Percentiles rank a stretch among this genome's conserved stretches.
These are phyloP conservation scores for Kwoniella sp. DNA, from an alignment of 768 basidiomycete species.

Conservation along the genomic window DNA sequence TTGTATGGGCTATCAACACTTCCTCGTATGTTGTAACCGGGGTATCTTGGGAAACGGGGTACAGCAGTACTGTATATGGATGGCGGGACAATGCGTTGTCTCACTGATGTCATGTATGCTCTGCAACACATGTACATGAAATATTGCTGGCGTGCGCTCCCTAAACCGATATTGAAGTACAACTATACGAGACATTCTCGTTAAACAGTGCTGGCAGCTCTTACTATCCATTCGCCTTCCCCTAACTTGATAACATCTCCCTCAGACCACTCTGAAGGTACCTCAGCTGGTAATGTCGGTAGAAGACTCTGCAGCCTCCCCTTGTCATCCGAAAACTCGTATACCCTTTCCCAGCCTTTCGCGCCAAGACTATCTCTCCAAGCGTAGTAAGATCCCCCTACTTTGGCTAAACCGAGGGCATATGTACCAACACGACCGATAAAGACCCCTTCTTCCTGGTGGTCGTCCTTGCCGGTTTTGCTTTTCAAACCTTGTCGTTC, in stretches of 20 bases:
- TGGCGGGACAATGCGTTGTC: too few relatives aligned
- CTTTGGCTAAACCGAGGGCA: conserved; percentile 21
- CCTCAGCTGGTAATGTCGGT: conserved; percentile 7
- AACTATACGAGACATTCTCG: too few relatives aligned
- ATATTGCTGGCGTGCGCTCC: too few relatives aligned
- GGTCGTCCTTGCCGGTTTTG: not conserved
- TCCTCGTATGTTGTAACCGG: too few relatives aligned
- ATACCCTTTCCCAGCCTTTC: conserved; percentile 20
- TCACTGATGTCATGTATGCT: too few relatives aligned
- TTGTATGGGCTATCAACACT: too few relatives aligned
- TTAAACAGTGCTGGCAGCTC: conserved; percentile 1
- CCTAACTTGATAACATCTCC: not conserved
- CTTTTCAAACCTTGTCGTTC: not conserved
- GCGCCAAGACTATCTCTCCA: conserved; percentile 17
- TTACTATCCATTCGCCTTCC: conserved; percentile 2
- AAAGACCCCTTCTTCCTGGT: conserved; percentile 3
- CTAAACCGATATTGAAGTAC: too few relatives aligned
- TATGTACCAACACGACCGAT: conserved; percentile 20
- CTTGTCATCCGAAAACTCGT: conserved; percentile 9
- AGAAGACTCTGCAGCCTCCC: not conserved
- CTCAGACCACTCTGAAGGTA: conserved; percentile 8
- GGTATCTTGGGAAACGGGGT: too few relatives aligned
- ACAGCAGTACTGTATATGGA: too few relatives aligned
- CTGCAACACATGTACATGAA: too few relatives aligned
- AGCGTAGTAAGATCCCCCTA: conserved; percentile 1